These are phyloP conservation scores for Neoarthrinium moseri DNA, from an alignment of 2,329 filamentous ascomycete species.

Conservation along the genomic window DNA sequence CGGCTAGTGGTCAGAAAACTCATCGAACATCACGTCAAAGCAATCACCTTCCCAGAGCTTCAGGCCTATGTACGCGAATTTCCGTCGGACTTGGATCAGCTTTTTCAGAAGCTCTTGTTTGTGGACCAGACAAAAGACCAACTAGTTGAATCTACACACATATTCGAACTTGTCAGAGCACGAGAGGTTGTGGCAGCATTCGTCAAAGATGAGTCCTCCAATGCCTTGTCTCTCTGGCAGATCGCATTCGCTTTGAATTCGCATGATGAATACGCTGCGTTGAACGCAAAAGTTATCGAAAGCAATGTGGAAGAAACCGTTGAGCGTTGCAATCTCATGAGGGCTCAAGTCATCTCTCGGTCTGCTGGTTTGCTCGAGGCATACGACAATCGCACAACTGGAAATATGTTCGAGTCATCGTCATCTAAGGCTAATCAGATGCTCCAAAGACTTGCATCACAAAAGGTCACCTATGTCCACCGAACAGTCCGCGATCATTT, in stretches of 20 bases:
- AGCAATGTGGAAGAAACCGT: slow-evolving; percentile 16
- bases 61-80: not conserved
- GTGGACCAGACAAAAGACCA: slow-evolving; percentile 17
- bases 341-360: slow-evolving; percentile 9
- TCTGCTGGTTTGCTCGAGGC: slow-evolving; percentile 25
- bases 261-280: slow-evolving; percentile 16
- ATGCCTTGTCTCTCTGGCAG: slow-evolving; percentile 31
- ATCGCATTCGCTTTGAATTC: slow-evolving; percentile 26
- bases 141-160: slow-evolving; percentile 18
- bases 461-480: slow-evolving; percentile 30
- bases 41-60: slow-evolving; percentile 19
- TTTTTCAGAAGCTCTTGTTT: slow-evolving; percentile 31
- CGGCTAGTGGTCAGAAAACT: slow-evolving; percentile 27
- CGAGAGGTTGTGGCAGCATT: slow-evolving; percentile 31
- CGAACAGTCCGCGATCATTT: slow-evolving; percentile 34
- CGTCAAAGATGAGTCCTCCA: slow-evolving; percentile 28
- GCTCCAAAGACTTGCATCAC: too few relatives aligned
- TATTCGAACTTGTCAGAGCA: slow-evolving; percentile 29
- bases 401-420: not conserved
- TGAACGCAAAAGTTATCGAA: slow-evolving; percentile 18
- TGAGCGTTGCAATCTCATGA: slow-evolving; percentile 11
- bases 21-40: slow-evolving; percentile 14
- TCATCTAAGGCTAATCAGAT: not conserved
- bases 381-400: slow-evolving; percentile 12
- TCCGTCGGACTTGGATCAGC: slow-evolving; percentile 18